A percentile compares a stretch with the other conserved stretches of the same genome.
phyloP scores from a whole-genome alignment of 345 rosid species.

The Gossypium ekmanianum region DNA sequence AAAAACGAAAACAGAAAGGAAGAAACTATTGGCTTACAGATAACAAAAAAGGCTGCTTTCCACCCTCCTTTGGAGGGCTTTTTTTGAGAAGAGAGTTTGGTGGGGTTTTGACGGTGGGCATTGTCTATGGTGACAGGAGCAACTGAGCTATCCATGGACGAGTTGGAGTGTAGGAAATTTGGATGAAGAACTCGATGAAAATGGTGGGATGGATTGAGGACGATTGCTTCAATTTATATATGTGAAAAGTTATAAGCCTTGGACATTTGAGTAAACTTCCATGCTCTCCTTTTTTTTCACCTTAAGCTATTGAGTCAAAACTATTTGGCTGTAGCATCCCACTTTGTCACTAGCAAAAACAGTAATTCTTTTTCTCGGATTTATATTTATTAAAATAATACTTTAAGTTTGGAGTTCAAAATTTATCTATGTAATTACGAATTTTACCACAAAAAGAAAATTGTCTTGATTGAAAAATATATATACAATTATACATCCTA shows the following conservation, averaged over 20 bases:
- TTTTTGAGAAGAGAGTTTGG: not conserved
- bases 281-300: not conserved
- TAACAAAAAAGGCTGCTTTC: conserved; percentile 83
- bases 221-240: not conserved
- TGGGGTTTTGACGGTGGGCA: not conserved
- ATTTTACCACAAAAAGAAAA: no score
- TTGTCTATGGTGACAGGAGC: conserved; percentile 19
- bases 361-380: no score
- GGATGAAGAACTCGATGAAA: not conserved
- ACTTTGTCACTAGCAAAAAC: not conserved
- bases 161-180: not conserved
- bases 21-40: conserved; percentile 41
- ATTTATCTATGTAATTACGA: no score
- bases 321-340: not conserved
- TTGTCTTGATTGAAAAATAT: no score
- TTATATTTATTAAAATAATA: no score
- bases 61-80: conserved; percentile 57
- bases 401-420: no score
- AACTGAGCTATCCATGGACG: conserved; percentile 32
- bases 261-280: not conserved
- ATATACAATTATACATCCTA: no score
- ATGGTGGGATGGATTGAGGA: not conserved
- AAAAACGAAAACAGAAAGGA: not conserved
- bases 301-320: not conserved
- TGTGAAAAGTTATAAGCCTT: not conserved